Evolutionary conservation across 352 stramenopile genomes (phyloP).

Genomic region (Phytophthora multivora): DNA sequence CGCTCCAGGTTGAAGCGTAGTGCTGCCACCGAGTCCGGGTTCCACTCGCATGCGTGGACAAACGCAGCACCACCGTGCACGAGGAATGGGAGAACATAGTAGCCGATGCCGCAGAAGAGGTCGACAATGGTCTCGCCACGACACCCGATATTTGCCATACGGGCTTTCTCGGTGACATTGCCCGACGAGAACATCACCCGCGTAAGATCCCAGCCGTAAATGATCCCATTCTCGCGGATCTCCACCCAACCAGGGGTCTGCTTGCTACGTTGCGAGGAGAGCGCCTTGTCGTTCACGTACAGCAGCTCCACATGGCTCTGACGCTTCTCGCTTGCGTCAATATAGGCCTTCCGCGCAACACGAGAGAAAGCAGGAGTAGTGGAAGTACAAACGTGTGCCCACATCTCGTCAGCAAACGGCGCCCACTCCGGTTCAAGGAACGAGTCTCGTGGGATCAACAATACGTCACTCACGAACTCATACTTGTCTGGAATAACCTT

Average conservation of each 20-base stretch:
- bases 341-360: conserved; percentile 83
- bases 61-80: conserved; percentile 89
- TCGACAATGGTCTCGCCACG: conserved; percentile 92
- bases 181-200: conserved; percentile 97
- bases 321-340: conserved; percentile 78
- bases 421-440: conserved; percentile 68
- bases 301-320: conserved; percentile 81
- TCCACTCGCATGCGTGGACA: conserved; percentile 96
- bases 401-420: conserved; percentile 63
- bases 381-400: conserved; percentile 59
- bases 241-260: conserved; percentile 75
- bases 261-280: conserved; percentile 41
- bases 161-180: conserved; percentile 97
- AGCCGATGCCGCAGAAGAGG: conserved; percentile 98
- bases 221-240: conserved; percentile 93
- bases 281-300: conserved; percentile 53
- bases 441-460: conserved; percentile 68
- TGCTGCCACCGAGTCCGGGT: conserved; percentile 91
- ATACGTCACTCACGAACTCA: conserved; percentile 79
- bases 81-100: conserved; percentile 96
- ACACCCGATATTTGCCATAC: conserved; percentile 90
- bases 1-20: conserved; percentile 91
- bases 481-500: conserved; percentile 65
- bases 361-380: conserved; percentile 62
- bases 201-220: conserved; percentile 95